Percentiles rank a stretch among this genome's conserved stretches.
These are phyloP conservation scores for Boletus subparvulus DNA, from an alignment of 768 basidiomycete species.

Conservation along the genomic window DNA sequence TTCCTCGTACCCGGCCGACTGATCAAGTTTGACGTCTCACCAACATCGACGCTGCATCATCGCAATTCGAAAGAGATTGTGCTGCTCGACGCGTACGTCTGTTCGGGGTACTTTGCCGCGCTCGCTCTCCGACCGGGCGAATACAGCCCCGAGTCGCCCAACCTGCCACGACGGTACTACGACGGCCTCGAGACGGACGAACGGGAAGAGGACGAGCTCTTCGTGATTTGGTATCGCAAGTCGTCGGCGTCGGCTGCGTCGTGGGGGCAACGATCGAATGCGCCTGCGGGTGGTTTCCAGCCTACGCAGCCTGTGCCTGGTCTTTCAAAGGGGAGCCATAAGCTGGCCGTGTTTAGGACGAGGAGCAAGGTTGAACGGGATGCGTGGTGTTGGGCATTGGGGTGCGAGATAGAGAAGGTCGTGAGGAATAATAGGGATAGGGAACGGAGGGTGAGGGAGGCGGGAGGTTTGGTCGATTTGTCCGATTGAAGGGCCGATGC, in stretches of 20 bases:
- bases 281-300: conserved; percentile 15
- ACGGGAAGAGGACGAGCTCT: conserved; percentile 82
- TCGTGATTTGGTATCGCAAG: conserved; percentile 72
- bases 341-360: conserved; percentile 65
- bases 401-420: conserved; percentile 83
- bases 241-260: conserved; percentile 21
- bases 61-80: conserved; percentile 54
- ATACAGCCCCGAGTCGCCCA: conserved; percentile 51
- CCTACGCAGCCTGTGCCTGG: conserved; percentile 40
- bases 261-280: conserved; percentile 15
- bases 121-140: conserved; percentile 63
- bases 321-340: conserved; percentile 53
- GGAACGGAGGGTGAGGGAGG: conserved; percentile 64
- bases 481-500: conserved; percentile 6
- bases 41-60: conserved; percentile 55
- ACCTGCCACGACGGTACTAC: conserved; percentile 72
- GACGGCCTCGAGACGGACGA: conserved; percentile 91
- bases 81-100: conserved; percentile 75
- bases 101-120: conserved; percentile 82
- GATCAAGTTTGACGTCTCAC: conserved; percentile 66
- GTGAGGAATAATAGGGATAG: conserved; percentile 59
- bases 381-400: conserved; percentile 93
- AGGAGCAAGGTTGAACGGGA: conserved; percentile 88
- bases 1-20: conserved; percentile 76
- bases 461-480: conserved; percentile 52